Evolutionary conservation across 441 rosid species (phyloP).

Genomic region (Gossypium schwendimanii): DNA sequence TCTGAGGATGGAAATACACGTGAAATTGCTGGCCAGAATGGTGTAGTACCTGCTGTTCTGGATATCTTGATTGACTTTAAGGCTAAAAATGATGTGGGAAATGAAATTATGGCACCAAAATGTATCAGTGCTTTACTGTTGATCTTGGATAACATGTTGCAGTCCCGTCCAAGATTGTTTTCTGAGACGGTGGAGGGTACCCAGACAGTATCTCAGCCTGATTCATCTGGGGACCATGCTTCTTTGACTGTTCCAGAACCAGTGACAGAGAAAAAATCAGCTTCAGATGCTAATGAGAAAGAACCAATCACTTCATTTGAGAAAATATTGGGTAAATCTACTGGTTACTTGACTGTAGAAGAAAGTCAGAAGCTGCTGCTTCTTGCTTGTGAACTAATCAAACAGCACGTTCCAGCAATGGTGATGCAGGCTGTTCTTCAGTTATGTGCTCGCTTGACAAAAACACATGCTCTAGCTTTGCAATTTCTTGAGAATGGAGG

Average conservation of each 20-base stretch:
- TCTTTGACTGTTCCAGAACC: constrained; percentile 32
- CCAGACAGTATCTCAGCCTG: constrained; percentile 44
- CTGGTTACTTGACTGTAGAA: constrained; percentile 69
- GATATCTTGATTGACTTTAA: constrained; percentile 64
- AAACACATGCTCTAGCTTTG: constrained; percentile 67
- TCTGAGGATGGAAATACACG: constrained; percentile 72
- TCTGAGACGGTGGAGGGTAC: constrained; percentile 47
- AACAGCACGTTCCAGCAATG: constrained; percentile 76
- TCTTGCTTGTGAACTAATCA: constrained; percentile 66
- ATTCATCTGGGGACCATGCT: constrained; percentile 33
- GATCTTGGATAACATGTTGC: constrained; percentile 79
- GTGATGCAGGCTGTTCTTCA: constrained; percentile 97
- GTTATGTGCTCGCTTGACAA: constrained; percentile 86
- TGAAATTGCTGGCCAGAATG: constrained; percentile 76
- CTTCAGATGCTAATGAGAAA: constrained; percentile 44
- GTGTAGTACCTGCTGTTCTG: constrained; percentile 55
- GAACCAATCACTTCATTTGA: constrained; percentile 46
- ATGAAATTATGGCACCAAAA: constrained; percentile 64
- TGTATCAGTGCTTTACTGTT: constrained; percentile 76
- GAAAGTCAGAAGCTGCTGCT: constrained; percentile 65
- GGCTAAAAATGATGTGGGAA: constrained; percentile 41
- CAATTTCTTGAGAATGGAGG: constrained; percentile 89
- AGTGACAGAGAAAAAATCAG: constrained; percentile 30
- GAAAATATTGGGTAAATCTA: constrained; percentile 64
- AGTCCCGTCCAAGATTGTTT: constrained; percentile 48